Percentiles rank a stretch among this genome's conserved stretches.
These are phyloP conservation scores for Trametes maxima DNA, from an alignment of 768 basidiomycete genomes.

Conservation along the genomic window DNA sequence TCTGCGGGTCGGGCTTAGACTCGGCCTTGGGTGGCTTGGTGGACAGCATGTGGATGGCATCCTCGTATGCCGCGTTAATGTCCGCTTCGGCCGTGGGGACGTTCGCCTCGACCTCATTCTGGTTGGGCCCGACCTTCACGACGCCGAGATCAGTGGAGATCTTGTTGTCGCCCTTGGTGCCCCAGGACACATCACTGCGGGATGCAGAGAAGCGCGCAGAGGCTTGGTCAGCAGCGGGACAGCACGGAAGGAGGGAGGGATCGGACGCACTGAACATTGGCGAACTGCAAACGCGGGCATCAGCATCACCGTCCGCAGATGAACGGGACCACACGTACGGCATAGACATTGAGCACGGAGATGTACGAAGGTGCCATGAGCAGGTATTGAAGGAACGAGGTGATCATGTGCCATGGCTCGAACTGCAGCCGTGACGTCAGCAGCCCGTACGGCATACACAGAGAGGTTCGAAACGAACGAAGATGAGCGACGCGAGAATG, in stretches of 20 bases:
- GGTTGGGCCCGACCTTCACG: slow-evolving; percentile 63
- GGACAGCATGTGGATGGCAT: slow-evolving; percentile 80
- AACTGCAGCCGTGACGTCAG: slow-evolving; percentile 50
- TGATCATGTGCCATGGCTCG: slow-evolving; percentile 99
- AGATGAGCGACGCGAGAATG: slow-evolving; percentile 76
- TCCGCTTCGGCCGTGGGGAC: slow-evolving; percentile 89
- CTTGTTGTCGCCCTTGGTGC: slow-evolving; percentile 94
- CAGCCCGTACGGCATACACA: neutral
- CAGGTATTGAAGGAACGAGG: slow-evolving; percentile 90
- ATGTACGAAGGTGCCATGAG: slow-evolving; percentile 95
- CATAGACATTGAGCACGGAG: slow-evolving; percentile 90
- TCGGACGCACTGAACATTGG: slow-evolving; percentile 67
- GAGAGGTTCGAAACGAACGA: slow-evolving; percentile 53
- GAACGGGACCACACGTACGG: slow-evolving; percentile 43
- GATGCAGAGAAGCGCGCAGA: slow-evolving; percentile 2
- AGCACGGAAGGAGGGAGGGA: neutral
- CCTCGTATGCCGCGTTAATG: slow-evolving; percentile 87
- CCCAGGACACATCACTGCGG: slow-evolving; percentile 86
- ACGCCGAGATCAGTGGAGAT: slow-evolving; percentile 83
- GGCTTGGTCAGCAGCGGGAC: neutral
- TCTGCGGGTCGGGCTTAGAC: slow-evolving; percentile 57
- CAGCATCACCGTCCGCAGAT: slow-evolving; percentile 7
- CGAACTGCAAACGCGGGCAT: slow-evolving; percentile 51
- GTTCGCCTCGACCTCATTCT: slow-evolving; percentile 83
- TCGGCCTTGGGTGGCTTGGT: slow-evolving; percentile 79